A percentile compares a stretch with the other conserved stretches of the same genome.
Evolutionary conservation across 768 basidiomycete genomes (phyloP).

Genomic region (Auricularia auricula-judae): DNA sequence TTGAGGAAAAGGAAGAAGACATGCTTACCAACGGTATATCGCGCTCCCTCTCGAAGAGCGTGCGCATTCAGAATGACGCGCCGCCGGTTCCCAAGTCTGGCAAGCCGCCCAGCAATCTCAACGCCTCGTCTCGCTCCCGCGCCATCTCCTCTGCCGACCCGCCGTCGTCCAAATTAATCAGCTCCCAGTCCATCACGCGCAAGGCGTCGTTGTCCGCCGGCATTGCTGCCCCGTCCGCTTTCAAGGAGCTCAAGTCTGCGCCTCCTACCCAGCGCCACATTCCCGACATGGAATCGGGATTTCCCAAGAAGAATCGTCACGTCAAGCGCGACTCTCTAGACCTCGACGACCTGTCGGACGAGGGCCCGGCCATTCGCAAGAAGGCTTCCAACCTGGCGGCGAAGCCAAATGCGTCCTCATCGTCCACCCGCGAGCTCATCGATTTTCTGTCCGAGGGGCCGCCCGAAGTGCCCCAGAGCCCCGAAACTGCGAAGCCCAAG

Average conservation of each 20-base stretch:
- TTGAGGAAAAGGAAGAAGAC: neutral
- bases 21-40: neutral
- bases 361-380: constrained; percentile 10
- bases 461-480: constrained; percentile 26
- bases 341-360: constrained; percentile 61
- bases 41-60: neutral
- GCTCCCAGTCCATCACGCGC: neutral
- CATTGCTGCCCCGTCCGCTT: neutral
- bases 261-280: neutral
- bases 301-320: constrained; percentile 33
- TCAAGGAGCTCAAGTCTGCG: constrained; percentile 4
- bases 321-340: constrained; percentile 50
- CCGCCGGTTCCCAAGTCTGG: neutral
- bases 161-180: neutral
- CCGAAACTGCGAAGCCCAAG: constrained; percentile 32
- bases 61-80: neutral
- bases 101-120: neutral
- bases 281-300: constrained; percentile 9
- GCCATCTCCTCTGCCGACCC: neutral
- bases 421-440: constrained; percentile 39
- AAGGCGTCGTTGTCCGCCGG: constrained; percentile 5
- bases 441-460: constrained; percentile 48
- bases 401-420: neutral
- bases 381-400: constrained; percentile 7
- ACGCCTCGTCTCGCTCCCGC: neutral